Percentiles rank a stretch among this genome's conserved stretches.
Evolutionary conservation across 2,329 filamentous ascomycete genomes (phyloP).

Genomic region (Exophiala calicioides): DNA sequence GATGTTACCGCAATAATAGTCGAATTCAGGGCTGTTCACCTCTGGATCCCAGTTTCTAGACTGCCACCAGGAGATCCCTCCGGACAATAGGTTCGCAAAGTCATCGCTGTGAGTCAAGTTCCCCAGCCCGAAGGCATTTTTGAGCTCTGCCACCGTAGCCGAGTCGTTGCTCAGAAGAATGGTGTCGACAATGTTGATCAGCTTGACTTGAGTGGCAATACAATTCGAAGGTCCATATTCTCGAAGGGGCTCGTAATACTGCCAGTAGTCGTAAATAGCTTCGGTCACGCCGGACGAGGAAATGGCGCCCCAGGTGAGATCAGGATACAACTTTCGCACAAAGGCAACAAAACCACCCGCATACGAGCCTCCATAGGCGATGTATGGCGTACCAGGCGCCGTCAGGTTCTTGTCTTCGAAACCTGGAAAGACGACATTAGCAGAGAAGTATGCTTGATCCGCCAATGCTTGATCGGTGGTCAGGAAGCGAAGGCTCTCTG

Average conservation of each 20-base stretch:
- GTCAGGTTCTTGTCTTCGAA: constrained; percentile 68
- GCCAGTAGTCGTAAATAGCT: constrained; percentile 75
- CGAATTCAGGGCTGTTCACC: constrained; percentile 51
- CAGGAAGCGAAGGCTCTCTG: constrained; percentile 74
- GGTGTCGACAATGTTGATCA: constrained; percentile 60
- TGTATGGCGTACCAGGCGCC: constrained; percentile 66
- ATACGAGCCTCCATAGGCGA: constrained; percentile 82
- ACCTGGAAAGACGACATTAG: constrained; percentile 69
- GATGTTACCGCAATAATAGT: constrained; percentile 59
- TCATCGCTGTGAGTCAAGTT: constrained; percentile 51
- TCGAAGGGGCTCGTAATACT: constrained; percentile 62
- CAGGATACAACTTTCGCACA: constrained; percentile 72
- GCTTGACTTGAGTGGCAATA: constrained; percentile 62
- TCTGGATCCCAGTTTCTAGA: constrained; percentile 61
- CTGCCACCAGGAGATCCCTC: constrained; percentile 56
- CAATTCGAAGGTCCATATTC: constrained; percentile 62
- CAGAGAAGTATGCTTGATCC: constrained; percentile 78
- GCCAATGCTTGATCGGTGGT: constrained; percentile 81
- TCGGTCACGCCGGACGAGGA: constrained; percentile 77
- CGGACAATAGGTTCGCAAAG: constrained; percentile 52
- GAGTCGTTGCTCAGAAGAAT: constrained; percentile 55
- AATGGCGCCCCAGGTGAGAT: constrained; percentile 76
- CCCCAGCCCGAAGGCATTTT: constrained; percentile 49
- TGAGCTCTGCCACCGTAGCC: constrained; percentile 49
- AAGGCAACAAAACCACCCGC: constrained; percentile 79